phyloP scores from a whole-genome alignment of 2,329 filamentous ascomycete species.

The Chrysoporthe puriensis region DNA sequence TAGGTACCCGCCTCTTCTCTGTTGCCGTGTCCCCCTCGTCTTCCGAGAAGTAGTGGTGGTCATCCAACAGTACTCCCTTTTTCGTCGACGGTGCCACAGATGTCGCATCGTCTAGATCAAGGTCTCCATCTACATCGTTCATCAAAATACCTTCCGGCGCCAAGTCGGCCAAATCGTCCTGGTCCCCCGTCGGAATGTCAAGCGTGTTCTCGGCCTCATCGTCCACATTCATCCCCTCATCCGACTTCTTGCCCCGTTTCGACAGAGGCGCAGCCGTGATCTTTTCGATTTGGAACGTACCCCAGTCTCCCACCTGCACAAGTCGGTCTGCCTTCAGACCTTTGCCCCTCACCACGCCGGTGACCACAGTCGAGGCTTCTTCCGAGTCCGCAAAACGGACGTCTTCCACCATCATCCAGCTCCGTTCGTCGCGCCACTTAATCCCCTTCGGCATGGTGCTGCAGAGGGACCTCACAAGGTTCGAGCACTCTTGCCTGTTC shows the following conservation, averaged over 20 bases:
- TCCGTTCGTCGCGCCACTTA: slow-evolving; percentile 92
- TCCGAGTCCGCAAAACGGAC: slow-evolving; percentile 69
- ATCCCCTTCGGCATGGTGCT: slow-evolving; percentile 91
- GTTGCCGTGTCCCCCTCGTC: slow-evolving; percentile 68
- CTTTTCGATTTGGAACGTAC: slow-evolving; percentile 88
- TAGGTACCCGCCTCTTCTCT: slow-evolving; percentile 80
- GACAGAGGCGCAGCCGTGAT: slow-evolving; percentile 77
- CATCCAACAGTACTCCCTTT: slow-evolving; percentile 91
- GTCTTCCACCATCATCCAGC: slow-evolving; percentile 91
- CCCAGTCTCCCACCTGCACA: slow-evolving; percentile 91
- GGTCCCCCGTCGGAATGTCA: slow-evolving; percentile 75
- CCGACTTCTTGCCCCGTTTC: slow-evolving; percentile 60
- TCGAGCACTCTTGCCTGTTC: slow-evolving; percentile 86
- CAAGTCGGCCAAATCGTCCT: slow-evolving; percentile 79
- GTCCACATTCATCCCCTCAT: slow-evolving; percentile 71
- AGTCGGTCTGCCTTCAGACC: slow-evolving; percentile 88
- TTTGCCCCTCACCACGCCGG: slow-evolving; percentile 83
- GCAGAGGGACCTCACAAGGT: slow-evolving; percentile 88
- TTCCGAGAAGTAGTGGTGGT: slow-evolving; percentile 97
- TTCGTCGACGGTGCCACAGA: slow-evolving; percentile 56
- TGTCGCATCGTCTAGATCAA: slow-evolving; percentile 40
- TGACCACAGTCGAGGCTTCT: slow-evolving; percentile 71
- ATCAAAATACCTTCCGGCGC: slow-evolving; percentile 86
- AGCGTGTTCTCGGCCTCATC: slow-evolving; percentile 61
- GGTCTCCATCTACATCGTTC: slow-evolving; percentile 63